Evolutionary conservation across 163 green algal genomes (phyloP).

Genomic region (Chloroidium sp.): DNA sequence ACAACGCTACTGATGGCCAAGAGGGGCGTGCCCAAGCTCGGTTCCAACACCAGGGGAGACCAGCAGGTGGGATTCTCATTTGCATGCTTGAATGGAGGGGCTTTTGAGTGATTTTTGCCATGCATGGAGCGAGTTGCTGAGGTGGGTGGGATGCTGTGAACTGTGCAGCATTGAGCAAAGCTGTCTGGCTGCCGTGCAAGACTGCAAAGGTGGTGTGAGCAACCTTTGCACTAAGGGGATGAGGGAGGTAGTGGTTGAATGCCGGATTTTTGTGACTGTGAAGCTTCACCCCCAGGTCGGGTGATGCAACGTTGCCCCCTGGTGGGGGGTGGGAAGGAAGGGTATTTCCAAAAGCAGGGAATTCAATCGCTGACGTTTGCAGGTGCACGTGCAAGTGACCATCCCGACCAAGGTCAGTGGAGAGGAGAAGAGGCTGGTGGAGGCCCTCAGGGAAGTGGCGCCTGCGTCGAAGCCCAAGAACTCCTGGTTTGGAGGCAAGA

Average conservation of each 20-base stretch:
- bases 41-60: slow-evolving; percentile 66
- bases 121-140: background rate
- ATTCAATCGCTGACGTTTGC: background rate
- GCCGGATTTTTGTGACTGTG: background rate
- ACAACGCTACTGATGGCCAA: slow-evolving; percentile 97
- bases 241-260: no score
- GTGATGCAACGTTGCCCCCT: background rate
- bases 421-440: slow-evolving; percentile 85
- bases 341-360: background rate
- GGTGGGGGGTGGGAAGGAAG: no score
- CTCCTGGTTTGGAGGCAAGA: no score
- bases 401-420: slow-evolving; percentile 77
- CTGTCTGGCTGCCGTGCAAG: background rate
- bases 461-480: no score
- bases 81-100: background rate
- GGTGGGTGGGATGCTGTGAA: background rate
- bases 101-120: background rate
- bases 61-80: slow-evolving; percentile 47
- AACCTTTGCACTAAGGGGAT: background rate
- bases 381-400: slow-evolving; percentile 65
- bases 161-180: background rate
- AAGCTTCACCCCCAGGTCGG: background rate
- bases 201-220: background rate
- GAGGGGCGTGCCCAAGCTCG: slow-evolving; percentile 83
- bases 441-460: slow-evolving; percentile 64